Conservation (phyloP, 495 filamentous ascomycete species). For the Bacidia gigantensis region DNA sequence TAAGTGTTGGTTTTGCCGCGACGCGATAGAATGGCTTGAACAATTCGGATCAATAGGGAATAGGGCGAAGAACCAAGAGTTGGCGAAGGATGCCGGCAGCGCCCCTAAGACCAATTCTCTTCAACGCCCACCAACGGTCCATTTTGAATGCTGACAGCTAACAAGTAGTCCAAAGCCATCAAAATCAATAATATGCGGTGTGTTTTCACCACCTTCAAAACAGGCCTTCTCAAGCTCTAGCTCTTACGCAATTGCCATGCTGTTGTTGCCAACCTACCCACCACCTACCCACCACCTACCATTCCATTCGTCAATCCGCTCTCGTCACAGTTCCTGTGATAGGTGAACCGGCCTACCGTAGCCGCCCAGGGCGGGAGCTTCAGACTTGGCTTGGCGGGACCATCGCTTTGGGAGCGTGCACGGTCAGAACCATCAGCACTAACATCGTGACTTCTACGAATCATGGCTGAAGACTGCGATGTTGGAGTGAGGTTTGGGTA, state of each 20-base stretch:
- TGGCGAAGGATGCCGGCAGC: background rate
- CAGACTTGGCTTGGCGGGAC: background rate
- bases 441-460: background rate
- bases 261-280: background rate
- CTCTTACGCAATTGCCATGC: slow-evolving; percentile 1
- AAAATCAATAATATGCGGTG: background rate
- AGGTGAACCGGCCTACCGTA: background rate
- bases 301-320: background rate
- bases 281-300: background rate
- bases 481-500: background rate
- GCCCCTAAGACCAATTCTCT: background rate
- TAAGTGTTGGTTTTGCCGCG: background rate
- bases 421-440: background rate
- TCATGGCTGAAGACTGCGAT: background rate
- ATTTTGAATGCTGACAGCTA: background rate
- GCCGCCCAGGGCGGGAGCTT: background rate
- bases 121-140: background rate
- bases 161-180: background rate
- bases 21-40: background rate
- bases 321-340: background rate
- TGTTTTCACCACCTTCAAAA: background rate
- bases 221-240: background rate
- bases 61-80: background rate
- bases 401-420: background rate
- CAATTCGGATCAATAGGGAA: background rate